phyloP scores from a whole-genome alignment of 78 protist species.

The slime mould (Dictyostelium discoideum) region DNA sequence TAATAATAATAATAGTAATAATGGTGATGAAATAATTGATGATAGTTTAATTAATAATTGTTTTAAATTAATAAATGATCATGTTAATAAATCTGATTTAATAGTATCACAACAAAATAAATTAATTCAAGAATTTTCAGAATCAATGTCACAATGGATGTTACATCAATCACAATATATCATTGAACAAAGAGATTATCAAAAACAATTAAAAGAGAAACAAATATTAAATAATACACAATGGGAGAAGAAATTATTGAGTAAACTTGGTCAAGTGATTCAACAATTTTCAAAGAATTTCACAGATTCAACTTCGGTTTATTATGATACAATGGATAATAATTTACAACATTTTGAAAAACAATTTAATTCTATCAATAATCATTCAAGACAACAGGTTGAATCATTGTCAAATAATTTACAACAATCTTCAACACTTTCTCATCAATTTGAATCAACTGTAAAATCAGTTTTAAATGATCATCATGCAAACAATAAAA shows the following conservation, averaged over 20 bases:
- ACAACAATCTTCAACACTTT: not conserved
- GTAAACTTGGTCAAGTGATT: not conserved
- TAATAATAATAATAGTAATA: not conserved
- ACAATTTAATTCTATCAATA: not conserved
- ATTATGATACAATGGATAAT: not conserved
- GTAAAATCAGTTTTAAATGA: not conserved
- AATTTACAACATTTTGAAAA: not conserved
- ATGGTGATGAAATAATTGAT: not conserved
- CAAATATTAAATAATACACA: not conserved
- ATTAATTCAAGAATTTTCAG: not conserved
- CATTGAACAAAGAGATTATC: not conserved
- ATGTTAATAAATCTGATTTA: not conserved
- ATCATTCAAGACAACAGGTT: not conserved
- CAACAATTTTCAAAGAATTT: not conserved
- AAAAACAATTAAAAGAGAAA: not conserved
- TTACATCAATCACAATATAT: not conserved
- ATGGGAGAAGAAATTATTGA: constrained; percentile 22
- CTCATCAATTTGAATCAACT: not conserved
- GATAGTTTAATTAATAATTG: not conserved
- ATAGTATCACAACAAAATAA: not conserved
- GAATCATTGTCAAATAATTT: not conserved
- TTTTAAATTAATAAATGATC: not conserved
- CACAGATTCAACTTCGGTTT: not conserved
- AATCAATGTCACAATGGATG: not conserved
- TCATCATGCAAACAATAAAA: not conserved